Evolutionary conservation across 1,139 yeast species (phyloP).

Genomic region (Pichia sp.): DNA sequence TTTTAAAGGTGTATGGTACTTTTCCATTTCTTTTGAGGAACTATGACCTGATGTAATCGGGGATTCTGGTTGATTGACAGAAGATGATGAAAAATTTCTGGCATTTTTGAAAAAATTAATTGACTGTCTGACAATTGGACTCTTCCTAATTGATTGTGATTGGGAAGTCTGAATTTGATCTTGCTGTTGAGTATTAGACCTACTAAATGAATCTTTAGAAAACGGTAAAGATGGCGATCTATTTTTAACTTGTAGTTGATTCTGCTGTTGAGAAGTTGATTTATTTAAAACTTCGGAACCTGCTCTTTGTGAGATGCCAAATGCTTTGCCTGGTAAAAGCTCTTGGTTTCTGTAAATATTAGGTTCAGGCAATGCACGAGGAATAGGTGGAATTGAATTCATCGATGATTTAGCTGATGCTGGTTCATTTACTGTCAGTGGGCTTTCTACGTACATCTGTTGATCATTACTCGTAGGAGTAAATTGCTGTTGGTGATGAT

Average conservation of each 20-base stretch:
- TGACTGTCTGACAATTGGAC: slow-evolving; percentile 27
- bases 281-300: slow-evolving; percentile 1
- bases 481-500: background rate
- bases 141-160: slow-evolving; percentile 13
- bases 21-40: slow-evolving; percentile 23
- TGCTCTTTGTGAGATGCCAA: slow-evolving; percentile 6
- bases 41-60: slow-evolving; percentile 11
- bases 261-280: background rate
- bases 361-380: slow-evolving; percentile 2
- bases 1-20: slow-evolving; percentile 25
- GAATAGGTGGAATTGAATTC: slow-evolving; percentile 4
- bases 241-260: slow-evolving; percentile 1
- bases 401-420: background rate
- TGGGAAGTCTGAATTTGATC: slow-evolving; percentile 8
- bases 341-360: background rate
- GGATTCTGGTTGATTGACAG: slow-evolving; percentile 12
- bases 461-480: slow-evolving; percentile 1
- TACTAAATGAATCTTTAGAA: background rate
- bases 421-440: slow-evolving; percentile 4
- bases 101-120: slow-evolving; percentile 23
- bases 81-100: slow-evolving; percentile 21
- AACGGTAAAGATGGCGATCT: slow-evolving; percentile 15
- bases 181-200: background rate
- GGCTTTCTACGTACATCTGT: slow-evolving; percentile 2
- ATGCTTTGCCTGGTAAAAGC: slow-evolving; percentile 7